Conservation (phyloP, 768 basidiomycete genomes). For the Russula abietina region DNA sequence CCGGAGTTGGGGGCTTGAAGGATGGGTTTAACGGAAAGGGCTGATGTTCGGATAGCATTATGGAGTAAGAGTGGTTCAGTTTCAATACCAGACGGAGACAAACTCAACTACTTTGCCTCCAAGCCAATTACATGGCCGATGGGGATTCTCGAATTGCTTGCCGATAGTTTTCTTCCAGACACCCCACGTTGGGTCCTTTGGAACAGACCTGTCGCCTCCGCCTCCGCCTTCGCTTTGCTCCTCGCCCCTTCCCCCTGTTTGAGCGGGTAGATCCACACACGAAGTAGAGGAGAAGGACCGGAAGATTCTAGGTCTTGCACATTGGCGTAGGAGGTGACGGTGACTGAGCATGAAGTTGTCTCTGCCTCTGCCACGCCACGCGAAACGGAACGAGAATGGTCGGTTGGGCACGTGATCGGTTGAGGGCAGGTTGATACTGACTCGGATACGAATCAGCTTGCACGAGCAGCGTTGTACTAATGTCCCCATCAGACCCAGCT, state of each 20-base stretch:
- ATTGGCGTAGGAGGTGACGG: constrained; percentile 8
- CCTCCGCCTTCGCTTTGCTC: constrained; percentile 25
- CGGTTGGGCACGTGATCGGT: background rate
- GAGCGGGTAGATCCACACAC: background rate
- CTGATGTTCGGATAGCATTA: constrained; percentile 35
- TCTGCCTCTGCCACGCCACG: background rate
- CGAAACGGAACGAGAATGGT: background rate
- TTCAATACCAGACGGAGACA: constrained; percentile 24
- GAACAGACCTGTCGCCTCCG: constrained; percentile 23
- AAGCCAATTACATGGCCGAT: constrained; percentile 54
- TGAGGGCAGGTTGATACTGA: constrained; percentile 19
- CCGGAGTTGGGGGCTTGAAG: constrained; percentile 73
- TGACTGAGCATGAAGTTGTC: constrained; percentile 8
- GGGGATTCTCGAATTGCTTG: constrained; percentile 18
- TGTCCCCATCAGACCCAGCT: background rate
- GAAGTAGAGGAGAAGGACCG: background rate
- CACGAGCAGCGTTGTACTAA: background rate
- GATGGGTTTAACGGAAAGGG: constrained; percentile 83
- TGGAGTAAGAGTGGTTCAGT: constrained; percentile 11
- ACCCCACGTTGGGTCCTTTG: constrained; percentile 1
- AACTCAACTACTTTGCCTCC: constrained; percentile 49
- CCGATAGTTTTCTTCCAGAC: constrained; percentile 18
- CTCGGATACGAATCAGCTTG: background rate
- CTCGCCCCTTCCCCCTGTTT: background rate
- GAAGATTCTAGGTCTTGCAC: background rate